Evolutionary conservation across 139 green algal species (phyloP).

Genomic region (Chlorella sp.): DNA sequence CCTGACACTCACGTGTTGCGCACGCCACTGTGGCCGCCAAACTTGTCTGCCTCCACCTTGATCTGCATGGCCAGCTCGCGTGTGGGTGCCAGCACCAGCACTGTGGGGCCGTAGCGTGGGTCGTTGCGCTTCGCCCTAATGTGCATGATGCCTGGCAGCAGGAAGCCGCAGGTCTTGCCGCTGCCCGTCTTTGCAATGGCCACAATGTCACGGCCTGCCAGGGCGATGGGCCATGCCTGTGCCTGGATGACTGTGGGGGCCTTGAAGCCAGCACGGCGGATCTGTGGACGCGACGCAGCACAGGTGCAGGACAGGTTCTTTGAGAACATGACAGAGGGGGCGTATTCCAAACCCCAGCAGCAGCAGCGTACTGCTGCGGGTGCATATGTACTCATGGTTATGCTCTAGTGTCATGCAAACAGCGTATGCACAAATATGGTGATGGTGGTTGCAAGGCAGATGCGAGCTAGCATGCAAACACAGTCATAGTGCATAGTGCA

Average conservation of each 20-base stretch:
- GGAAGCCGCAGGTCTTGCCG: constrained; percentile 80
- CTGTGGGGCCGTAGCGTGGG: constrained; percentile 59
- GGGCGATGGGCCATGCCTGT: constrained; percentile 75
- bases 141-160: constrained; percentile 81
- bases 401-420: no score
- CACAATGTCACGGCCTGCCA: constrained; percentile 74
- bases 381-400: no score
- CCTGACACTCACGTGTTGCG: constrained; percentile 70
- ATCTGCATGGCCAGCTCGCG: constrained; percentile 93
- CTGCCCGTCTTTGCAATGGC: constrained; percentile 82
- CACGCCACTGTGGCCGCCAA: constrained; percentile 70
- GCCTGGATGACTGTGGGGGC: constrained; percentile 79
- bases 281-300: constrained; percentile 23
- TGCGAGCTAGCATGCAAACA: no score
- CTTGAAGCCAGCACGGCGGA: constrained; percentile 66
- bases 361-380: no score
- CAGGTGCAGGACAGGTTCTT: no score
- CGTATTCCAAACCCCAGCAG: no score
- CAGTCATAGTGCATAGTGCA: no score
- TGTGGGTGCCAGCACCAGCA: constrained; percentile 87
- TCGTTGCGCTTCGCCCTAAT: constrained; percentile 54
- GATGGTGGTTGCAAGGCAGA: no score
- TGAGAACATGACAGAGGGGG: no score
- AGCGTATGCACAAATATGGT: no score
- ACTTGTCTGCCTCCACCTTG: constrained; percentile 87